phyloP scores from a whole-genome alignment of 192 early-diverging fungal species.

The Gryganskiella cystojenkinii region DNA sequence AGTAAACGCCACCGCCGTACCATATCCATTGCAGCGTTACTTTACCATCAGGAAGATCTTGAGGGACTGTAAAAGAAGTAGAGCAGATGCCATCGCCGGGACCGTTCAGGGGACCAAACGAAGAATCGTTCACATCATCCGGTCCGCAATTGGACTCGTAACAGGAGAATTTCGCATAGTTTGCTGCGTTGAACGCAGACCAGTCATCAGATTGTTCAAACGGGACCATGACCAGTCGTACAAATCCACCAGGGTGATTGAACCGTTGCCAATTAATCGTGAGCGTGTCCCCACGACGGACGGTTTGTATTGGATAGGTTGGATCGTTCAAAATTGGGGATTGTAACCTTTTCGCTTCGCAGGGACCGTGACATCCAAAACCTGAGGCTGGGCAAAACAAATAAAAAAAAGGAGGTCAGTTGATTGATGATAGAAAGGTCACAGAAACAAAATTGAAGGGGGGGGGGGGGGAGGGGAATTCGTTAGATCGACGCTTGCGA shows the following conservation, averaged over 20 bases:
- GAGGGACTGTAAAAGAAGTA: constrained; percentile 60
- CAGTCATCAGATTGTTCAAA: constrained; percentile 69
- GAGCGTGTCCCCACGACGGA: constrained; percentile 64
- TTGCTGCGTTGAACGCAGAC: constrained; percentile 62
- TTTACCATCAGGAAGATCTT: constrained; percentile 62
- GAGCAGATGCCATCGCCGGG: constrained; percentile 61
- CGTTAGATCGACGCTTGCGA: too few species aligned
- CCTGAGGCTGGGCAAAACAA: constrained; percentile 51
- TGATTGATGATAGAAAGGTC: too few species aligned
- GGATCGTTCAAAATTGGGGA: constrained; percentile 63
- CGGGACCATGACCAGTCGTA: constrained; percentile 68
- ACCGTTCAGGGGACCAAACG: constrained; percentile 65
- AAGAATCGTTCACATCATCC: constrained; percentile 41
- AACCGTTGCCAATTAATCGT: constrained; percentile 63
- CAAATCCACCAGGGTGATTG: constrained; percentile 74
- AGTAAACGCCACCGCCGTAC: constrained; percentile 71
- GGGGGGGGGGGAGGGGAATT: not conserved
- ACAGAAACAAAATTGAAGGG: too few species aligned
- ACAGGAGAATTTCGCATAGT: constrained; percentile 64
- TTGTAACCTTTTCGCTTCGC: constrained; percentile 58
- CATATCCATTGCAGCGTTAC: constrained; percentile 72
- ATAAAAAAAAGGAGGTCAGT: not conserved
- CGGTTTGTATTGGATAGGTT: constrained; percentile 60
- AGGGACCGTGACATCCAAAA: constrained; percentile 70
- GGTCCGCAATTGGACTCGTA: constrained; percentile 70